Conservation (phyloP, 495 filamentous ascomycete species). For the Neohortaea acidophila region DNA sequence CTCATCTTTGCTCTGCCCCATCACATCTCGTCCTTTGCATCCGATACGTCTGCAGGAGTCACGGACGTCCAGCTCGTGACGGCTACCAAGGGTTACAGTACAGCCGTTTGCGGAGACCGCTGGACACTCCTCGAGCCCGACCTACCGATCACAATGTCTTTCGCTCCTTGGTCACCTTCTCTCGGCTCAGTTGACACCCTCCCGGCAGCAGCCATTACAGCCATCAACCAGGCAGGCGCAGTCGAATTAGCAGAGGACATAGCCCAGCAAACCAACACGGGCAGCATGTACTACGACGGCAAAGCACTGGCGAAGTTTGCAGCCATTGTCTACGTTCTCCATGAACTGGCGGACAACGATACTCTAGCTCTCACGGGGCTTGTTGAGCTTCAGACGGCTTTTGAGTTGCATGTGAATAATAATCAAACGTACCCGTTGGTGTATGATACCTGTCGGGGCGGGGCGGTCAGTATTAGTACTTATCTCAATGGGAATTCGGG, state of each 20-base stretch:
- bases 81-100: conserved; percentile 72
- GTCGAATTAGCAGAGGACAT: conserved; percentile 63
- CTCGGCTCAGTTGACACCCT: conserved; percentile 37
- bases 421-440: conserved; percentile 61
- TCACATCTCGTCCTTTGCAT: conserved; percentile 61
- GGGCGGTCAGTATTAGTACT: conserved; percentile 64
- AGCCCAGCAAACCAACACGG: conserved; percentile 48
- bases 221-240: conserved; percentile 42
- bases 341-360: conserved; percentile 47
- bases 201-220: conserved; percentile 34
- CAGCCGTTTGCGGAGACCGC: conserved; percentile 52
- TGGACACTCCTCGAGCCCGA: conserved; percentile 65
- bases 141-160: conserved; percentile 59
- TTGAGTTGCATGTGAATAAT: conserved; percentile 63
- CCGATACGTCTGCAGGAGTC: conserved; percentile 35
- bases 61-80: conserved; percentile 53
- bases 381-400: conserved; percentile 54
- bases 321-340: conserved; percentile 41
- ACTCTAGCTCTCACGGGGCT: conserved; percentile 47
- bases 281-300: conserved; percentile 91
- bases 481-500: conserved; percentile 59
- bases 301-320: conserved; percentile 40
- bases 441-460: conserved; percentile 54
- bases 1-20: conserved; percentile 87
- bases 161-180: conserved; percentile 56